Evolutionary conservation across 1,284 basidiomycete species (phyloP).

Genomic region (Butyriboletus appendiculatus): DNA sequence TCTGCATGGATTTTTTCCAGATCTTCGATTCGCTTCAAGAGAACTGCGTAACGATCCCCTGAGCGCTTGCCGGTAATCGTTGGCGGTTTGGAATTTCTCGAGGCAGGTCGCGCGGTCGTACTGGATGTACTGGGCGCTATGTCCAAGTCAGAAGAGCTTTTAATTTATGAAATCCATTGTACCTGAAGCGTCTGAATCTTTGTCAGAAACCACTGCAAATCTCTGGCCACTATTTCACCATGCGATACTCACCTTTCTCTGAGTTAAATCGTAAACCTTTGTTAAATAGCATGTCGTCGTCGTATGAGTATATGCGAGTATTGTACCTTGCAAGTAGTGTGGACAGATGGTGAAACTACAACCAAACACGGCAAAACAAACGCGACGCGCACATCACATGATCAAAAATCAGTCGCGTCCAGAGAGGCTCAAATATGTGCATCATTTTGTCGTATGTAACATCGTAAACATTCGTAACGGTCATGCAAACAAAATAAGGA

Average conservation of each 20-base stretch:
- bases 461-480: constrained; percentile 29
- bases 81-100: constrained; percentile 12
- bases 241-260: constrained; percentile 37
- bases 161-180: neutral
- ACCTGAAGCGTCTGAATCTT: constrained; percentile 45
- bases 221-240: too few relatives aligned
- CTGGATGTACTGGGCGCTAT: constrained; percentile 41
- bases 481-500: constrained; percentile 22
- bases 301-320: neutral
- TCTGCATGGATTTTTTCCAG: constrained; percentile 65
- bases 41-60: constrained; percentile 46
- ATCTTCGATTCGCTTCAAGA: constrained; percentile 68
- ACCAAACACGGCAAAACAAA: constrained; percentile 27
- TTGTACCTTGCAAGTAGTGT: neutral
- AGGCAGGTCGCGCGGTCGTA: constrained; percentile 4
- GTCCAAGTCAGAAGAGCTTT: constrained; percentile 12
- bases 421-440: constrained; percentile 18
- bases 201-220: constrained; percentile 36
- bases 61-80: constrained; percentile 7
- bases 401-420: constrained; percentile 22
- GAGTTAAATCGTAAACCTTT: constrained; percentile 43
- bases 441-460: constrained; percentile 30
- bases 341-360: constrained; percentile 6
- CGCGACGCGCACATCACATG: constrained; percentile 26
- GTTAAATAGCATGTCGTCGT: constrained; percentile 37